Conservation (phyloP, 768 basidiomycete species). For the Lentinus tigrinus region DNA sequence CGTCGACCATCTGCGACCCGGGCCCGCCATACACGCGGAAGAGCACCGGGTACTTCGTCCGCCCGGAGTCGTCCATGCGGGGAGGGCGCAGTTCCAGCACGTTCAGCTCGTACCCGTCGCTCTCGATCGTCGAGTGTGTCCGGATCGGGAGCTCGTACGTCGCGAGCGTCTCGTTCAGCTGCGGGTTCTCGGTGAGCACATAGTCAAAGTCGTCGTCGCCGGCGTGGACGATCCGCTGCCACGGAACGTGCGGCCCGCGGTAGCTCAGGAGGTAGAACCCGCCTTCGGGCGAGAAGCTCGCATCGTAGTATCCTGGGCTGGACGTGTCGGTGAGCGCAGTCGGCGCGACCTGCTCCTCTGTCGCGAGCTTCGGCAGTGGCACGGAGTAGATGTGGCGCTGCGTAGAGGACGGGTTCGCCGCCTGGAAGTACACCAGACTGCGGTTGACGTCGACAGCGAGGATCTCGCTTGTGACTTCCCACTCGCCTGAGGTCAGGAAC, state of each 20-base stretch:
- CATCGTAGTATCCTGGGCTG: conserved; percentile 56
- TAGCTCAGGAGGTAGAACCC: conserved; percentile 85
- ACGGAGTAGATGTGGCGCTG: conserved; percentile 85
- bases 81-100: conserved; percentile 90
- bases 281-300: conserved; percentile 80
- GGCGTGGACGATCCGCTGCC: conserved; percentile 75
- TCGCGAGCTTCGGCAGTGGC: conserved; percentile 54
- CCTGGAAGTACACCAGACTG: conserved; percentile 84
- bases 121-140: conserved; percentile 67
- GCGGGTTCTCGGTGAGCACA: conserved; percentile 68
- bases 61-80: conserved; percentile 91
- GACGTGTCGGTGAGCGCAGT: conserved; percentile 50
- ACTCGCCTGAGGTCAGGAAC: conserved; percentile 84
- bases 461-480: conserved; percentile 85
- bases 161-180: conserved; percentile 58
- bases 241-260: conserved; percentile 79
- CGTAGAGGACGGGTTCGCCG: conserved; percentile 77
- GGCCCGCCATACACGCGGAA: conserved; percentile 97
- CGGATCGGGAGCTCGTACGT: conserved; percentile 74
- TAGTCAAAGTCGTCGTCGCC: conserved; percentile 56
- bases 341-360: conserved; percentile 23
- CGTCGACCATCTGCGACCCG: conserved; percentile 72
- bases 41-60: conserved; percentile 92
- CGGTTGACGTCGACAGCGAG: conserved; percentile 66
- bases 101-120: conserved; percentile 86